A percentile compares a stretch with the other conserved stretches of the same genome.
Evolutionary conservation across 495 filamentous ascomycete genomes (phyloP).

Genomic region (Cenococcum geophilum): DNA sequence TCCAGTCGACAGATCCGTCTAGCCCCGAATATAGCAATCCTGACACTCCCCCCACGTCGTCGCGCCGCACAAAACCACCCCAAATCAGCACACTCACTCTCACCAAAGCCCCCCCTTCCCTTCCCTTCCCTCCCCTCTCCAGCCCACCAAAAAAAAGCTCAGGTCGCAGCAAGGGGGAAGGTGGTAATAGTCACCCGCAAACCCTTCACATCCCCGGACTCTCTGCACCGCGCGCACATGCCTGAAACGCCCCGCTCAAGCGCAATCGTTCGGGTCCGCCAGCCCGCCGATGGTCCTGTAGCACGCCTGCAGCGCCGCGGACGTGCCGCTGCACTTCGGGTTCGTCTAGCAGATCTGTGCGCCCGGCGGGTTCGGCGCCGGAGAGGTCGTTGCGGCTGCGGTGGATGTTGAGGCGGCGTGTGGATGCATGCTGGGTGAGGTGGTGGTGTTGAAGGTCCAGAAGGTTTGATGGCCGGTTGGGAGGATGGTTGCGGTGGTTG

Average conservation of each 20-base stretch:
- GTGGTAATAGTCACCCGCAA: no score
- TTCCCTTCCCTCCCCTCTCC: not conserved
- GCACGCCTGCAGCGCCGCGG: not conserved
- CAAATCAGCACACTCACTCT: no score
- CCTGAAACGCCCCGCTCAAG: not conserved
- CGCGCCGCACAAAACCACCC: no score
- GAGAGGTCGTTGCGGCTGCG: not conserved
- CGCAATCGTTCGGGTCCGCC: not conserved
- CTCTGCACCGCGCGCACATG: not conserved
- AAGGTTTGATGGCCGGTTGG: no score
- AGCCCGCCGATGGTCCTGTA: constrained; percentile 1
- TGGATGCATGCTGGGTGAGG: no score
- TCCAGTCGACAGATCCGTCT: no score
- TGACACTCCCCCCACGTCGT: no score
- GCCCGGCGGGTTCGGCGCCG: not conserved
- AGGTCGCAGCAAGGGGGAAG: no score
- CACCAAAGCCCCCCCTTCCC: not conserved
- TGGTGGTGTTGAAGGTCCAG: no score
- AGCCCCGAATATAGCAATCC: no score
- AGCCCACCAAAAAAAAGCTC: not conserved
- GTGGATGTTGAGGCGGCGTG: not conserved
- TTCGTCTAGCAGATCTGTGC: not conserved
- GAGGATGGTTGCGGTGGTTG: no score
- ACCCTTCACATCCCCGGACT: not conserved
- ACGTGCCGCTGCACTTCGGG: not conserved